Evolutionary conservation across 805 yeast species (phyloP), one percentile per base, ranked within the genome.

Genomic region (Jamesozyma piceae): DNA sequence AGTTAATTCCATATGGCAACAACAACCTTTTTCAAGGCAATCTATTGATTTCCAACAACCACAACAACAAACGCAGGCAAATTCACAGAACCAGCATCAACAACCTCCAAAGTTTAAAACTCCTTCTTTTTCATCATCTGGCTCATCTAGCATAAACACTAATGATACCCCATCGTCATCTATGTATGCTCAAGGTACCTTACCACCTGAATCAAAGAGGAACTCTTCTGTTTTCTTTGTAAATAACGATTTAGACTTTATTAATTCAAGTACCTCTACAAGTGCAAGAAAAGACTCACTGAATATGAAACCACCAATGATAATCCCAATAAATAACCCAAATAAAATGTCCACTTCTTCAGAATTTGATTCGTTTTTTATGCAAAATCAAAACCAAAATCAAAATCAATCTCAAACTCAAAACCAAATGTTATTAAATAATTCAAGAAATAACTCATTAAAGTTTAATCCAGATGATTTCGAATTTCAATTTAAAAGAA

Each of bases 401-500:
- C 21, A 15, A 8, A 24, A 6, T 11, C 28, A 24, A 24, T 11
- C 6, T 8, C 6, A 24, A 6, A 6, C 6, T 6, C 28, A 24
- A 24, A 6, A 24, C 6, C 6, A 24, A 8, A 6, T 11, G 11
- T 11, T 24, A 11, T 20, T 21, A 34, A 10, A 18, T 27, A 36
- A 37, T 26, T 52, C 60, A 14, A 52, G 61, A 38, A 53, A 54
- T 22, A 53, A 57, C 35, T 56, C 62, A 4, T 43, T 57, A 18
- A 55, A 52, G 41, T 55, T 57, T 35, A 49, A 52, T 21, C 51
- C 55, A 6, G 58, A 58, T 8, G 64, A 58, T 43, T 51, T 55
- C 30, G 60, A 58, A 43, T 54, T 59, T 27, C 59, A 54, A 35
- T 53, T 56, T 38, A 55, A 57, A 38, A 51, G 63, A 43, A 54